Base-by-base conservation (phyloP, 495 filamentous ascomycete genomes). In the Neurospora cerealis region DNA sequence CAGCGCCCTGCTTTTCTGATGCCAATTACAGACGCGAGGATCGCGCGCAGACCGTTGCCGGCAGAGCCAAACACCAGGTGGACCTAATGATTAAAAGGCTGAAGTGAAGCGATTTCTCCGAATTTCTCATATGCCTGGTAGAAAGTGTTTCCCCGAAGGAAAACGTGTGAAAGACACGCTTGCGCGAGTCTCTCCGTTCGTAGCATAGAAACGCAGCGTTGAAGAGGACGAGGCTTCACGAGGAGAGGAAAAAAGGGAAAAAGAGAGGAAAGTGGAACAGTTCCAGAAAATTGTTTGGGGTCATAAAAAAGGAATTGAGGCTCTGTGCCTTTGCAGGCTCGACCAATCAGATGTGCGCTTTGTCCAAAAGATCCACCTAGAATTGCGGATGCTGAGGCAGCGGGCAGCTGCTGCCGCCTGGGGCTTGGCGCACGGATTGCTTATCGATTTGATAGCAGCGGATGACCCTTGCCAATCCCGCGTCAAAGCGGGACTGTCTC, bases 191-290 rank as follows among this genome's bases (percentile, higher is more conserved):
- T 84, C 87, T 93, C 90, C 88, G 92, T 97, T 86, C 94, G 95
- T 94, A 89, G 94, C 95, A 97, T 96, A 96, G 94, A 98, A 97
- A 96, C 93, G 94, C 93, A 93, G 95, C 94, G 88, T 93, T 97
- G 93, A 90, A 88, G 90, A 91, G 93, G 95, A 91, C 89, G 93
- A 91, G 91, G 89, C 91, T 93, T 93, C 87, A 82, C 75, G 85
- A 84, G 82, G 81, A 82, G 73, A 75, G 66, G 84, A 83, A 80
- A 83, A 82, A 81, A 79, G 77, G 76, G 75, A 79, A 73, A 74
- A 77, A 74, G 70, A 77, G 60, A 72, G 39, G 70, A 37, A 70
- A 75, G 71, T 74, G 73, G 41, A 60, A 75, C 71, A 76, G 48
- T 62, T 34, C 24, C 13, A 32, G 17, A 69, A 41, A 17, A 69